Percentiles rank a stretch among this genome's conserved stretches.
Conservation (phyloP, 257 asterid genomes). For the Osmanthus fragrans region DNA sequence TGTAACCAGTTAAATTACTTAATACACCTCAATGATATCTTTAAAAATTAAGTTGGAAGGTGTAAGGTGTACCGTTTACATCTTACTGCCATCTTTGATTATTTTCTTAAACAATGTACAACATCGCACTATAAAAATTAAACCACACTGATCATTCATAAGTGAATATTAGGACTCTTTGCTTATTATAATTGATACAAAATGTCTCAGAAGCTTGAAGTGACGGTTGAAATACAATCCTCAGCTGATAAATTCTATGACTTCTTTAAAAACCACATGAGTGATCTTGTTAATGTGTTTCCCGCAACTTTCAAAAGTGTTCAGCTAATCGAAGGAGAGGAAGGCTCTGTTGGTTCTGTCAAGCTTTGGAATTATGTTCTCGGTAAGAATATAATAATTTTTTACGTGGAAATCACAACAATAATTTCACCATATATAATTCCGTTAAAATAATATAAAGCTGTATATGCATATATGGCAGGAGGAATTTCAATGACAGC, state of each 20-base stretch:
- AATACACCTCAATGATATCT: too few relatives aligned
- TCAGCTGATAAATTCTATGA: constrained; percentile 13
- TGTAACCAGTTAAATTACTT: too few relatives aligned
- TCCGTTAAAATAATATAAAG: too few relatives aligned
- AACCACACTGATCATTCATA: too few relatives aligned
- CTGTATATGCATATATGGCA: not conserved
- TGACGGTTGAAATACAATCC: not conserved
- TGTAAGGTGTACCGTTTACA: too few relatives aligned
- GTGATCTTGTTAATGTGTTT: not conserved
- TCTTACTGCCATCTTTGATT: too few relatives aligned
- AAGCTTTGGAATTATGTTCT: not conserved
- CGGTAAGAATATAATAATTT: not conserved
- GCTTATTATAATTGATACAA: not conserved
- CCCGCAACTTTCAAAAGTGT: not conserved
- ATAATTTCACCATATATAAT: too few relatives aligned
- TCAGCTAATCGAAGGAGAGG: constrained; percentile 5
- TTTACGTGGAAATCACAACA: too few relatives aligned
- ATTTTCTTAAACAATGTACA: too few relatives aligned
- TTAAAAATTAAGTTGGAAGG: too few relatives aligned
- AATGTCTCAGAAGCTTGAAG: not conserved
- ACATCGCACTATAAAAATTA: too few relatives aligned
- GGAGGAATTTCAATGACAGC: constrained; percentile 23
- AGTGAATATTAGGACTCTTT: too few relatives aligned
- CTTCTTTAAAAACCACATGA: constrained; percentile 13
- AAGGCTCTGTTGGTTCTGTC: constrained; percentile 10